Percentiles rank a stretch among this genome's conserved stretches.
phyloP scores from a whole-genome alignment of 108 stramenopile genomes.

The Nitzschia inconspicua region DNA sequence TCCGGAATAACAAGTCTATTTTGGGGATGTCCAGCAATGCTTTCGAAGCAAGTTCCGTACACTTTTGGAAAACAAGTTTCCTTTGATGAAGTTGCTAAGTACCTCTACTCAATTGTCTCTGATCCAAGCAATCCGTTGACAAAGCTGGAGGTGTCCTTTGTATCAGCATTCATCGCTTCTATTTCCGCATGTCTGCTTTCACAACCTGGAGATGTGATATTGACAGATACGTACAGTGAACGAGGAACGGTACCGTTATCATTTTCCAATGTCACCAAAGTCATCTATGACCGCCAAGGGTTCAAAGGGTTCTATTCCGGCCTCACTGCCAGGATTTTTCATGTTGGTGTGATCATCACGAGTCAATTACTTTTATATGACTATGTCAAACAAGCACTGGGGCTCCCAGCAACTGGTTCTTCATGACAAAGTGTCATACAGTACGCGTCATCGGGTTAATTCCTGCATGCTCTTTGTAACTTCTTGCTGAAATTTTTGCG shows the following conservation, averaged over 20 bases:
- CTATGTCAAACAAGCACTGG: conserved; percentile 87
- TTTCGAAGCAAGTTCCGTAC: conserved; percentile 97
- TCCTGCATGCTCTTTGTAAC: conserved; percentile 2
- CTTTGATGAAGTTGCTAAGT: conserved; percentile 78
- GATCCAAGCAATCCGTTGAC: conserved; percentile 8
- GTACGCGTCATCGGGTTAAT: not conserved
- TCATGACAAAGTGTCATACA: not conserved
- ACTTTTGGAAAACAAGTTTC: conserved; percentile 95
- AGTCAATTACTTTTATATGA: conserved; percentile 94
- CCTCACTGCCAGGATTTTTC: conserved; percentile 80
- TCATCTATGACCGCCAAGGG: conserved; percentile 24
- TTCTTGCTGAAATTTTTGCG: not conserved
- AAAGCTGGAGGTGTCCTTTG: conserved; percentile 70
- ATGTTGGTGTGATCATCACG: conserved; percentile 93
- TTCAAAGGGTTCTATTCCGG: conserved; percentile 71
- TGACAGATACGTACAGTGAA: conserved; percentile 82
- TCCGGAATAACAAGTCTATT: conserved; percentile 71
- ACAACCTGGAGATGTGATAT: conserved; percentile 95
- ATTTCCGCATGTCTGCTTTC: conserved; percentile 87
- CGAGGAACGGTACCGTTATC: conserved; percentile 1
- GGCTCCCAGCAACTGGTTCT: conserved; percentile 82
- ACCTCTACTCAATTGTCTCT: conserved; percentile 42
- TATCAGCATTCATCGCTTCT: conserved; percentile 79
- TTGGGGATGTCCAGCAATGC: conserved; percentile 86
- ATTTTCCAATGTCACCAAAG: conserved; percentile 33